Percentiles rank a stretch among this genome's conserved stretches.
Evolutionary conservation across 768 basidiomycete genomes (phyloP).

Genomic region (Crepidotus variabilis): DNA sequence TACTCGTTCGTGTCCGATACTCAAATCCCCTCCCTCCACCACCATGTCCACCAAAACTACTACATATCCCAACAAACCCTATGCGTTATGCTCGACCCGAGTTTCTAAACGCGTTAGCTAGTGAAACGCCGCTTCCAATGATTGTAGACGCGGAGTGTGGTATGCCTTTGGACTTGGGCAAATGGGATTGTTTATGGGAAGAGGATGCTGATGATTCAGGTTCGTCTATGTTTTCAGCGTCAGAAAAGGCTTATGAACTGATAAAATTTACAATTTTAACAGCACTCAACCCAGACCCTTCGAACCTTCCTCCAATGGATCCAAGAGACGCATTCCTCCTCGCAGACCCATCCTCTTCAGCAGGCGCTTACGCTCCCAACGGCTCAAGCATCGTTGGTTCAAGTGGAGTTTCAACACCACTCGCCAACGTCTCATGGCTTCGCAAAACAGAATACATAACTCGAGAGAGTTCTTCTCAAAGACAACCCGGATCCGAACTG

Average conservation of each 20-base stretch:
- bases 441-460: slow-evolving; percentile 90
- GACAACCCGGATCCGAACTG: slow-evolving; percentile 48
- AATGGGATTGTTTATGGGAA: slow-evolving; percentile 81
- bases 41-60: slow-evolving; percentile 93
- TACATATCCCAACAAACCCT: slow-evolving; percentile 89
- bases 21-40: slow-evolving; percentile 92
- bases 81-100: slow-evolving; percentile 84
- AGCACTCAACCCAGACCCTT: slow-evolving; percentile 64
- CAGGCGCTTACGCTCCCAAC: slow-evolving; percentile 37
- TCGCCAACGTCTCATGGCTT: slow-evolving; percentile 81
- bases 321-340: slow-evolving; percentile 76
- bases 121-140: slow-evolving; percentile 86
- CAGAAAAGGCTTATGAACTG: neutral
- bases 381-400: slow-evolving; percentile 31
- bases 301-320: slow-evolving; percentile 58
- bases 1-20: slow-evolving; percentile 91
- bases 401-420: slow-evolving; percentile 39
- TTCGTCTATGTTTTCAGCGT: slow-evolving; percentile 22
- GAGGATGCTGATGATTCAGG: slow-evolving; percentile 71
- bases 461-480: slow-evolving; percentile 46
- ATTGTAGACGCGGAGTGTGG: slow-evolving; percentile 96
- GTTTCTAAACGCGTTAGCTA: slow-evolving; percentile 76
- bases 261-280: neutral
- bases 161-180: slow-evolving; percentile 89
- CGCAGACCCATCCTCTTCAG: slow-evolving; percentile 53